A percentile compares a stretch with the other conserved stretches of the same genome.
Evolutionary conservation across 1,139 yeast species (phyloP).

Genomic region (Blastobotrys petasosporus): DNA sequence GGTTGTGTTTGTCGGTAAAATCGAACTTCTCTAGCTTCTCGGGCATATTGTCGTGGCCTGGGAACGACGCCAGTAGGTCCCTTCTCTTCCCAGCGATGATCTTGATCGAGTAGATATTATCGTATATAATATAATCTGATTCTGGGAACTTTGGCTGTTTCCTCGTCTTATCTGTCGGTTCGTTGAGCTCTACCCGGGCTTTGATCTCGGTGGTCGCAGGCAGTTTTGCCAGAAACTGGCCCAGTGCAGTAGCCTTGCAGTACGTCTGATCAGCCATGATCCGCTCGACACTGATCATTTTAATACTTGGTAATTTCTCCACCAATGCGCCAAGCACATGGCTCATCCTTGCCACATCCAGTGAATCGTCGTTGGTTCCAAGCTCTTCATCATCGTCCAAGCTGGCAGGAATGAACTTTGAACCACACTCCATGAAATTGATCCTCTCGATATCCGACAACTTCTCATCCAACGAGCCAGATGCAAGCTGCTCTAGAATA

Average conservation of each 20-base stretch:
- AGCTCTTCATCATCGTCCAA: not conserved
- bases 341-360: not conserved
- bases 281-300: constrained; percentile 5
- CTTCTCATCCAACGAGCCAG: not conserved
- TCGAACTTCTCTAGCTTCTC: constrained; percentile 1
- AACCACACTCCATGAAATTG: constrained; percentile 4
- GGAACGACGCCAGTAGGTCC: constrained; percentile 4
- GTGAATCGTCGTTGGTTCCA: too few relatives aligned
- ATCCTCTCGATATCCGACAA: not conserved
- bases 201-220: not conserved
- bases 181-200: not conserved
- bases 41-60: not conserved
- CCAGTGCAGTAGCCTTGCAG: not conserved
- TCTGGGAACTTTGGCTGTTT: not conserved
- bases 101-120: not conserved
- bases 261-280: not conserved
- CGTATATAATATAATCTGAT: not conserved
- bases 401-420: not conserved
- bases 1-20: not conserved
- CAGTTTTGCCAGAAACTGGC: not conserved
- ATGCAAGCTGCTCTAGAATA: not conserved
- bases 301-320: not conserved
- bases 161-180: not conserved
- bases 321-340: constrained; percentile 1
- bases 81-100: not conserved